A percentile compares a stretch with the other conserved stretches of the same genome.
Evolutionary conservation across 75 land plant species (phyloP).

Genomic region (Selaginella moellendorffii): DNA sequence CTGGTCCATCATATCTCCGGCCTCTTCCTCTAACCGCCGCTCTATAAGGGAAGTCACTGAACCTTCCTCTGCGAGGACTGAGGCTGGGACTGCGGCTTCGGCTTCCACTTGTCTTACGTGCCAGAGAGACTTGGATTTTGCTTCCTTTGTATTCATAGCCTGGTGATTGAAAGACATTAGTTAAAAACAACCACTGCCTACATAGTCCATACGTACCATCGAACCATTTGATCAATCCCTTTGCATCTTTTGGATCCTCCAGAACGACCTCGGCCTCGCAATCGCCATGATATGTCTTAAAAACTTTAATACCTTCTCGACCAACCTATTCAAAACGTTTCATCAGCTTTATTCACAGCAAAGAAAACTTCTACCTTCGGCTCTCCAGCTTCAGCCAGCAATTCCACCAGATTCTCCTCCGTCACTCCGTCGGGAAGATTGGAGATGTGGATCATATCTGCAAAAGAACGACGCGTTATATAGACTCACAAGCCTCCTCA

Average conservation of each 20-base stretch:
- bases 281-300: conserved; percentile 14
- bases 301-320: conserved; percentile 14
- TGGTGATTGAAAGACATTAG: not conserved
- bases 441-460: conserved; percentile 20
- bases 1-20: not conserved
- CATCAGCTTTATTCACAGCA: not conserved
- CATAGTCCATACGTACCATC: conserved; percentile 17
- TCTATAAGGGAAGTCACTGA: conserved; percentile 10
- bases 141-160: conserved; percentile 26
- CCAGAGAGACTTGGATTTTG: conserved; percentile 13
- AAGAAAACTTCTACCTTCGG: conserved; percentile 11
- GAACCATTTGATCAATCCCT: conserved; percentile 18
- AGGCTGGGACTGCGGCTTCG: not conserved
- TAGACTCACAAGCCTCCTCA: too few relatives aligned
- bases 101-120: not conserved
- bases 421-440: conserved; percentile 22
- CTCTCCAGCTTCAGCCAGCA: conserved; percentile 18
- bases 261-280: conserved; percentile 22
- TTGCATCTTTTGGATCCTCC: conserved; percentile 21
- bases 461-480: not conserved
- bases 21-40: conserved; percentile 2
- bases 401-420: conserved; percentile 18
- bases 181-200: too few relatives aligned
- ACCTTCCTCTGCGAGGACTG: not conserved
- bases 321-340: not conserved